These are phyloP conservation scores for Plasmodium ovale DNA, from an alignment of 169 alveolate genomes.

Conservation along the genomic window DNA sequence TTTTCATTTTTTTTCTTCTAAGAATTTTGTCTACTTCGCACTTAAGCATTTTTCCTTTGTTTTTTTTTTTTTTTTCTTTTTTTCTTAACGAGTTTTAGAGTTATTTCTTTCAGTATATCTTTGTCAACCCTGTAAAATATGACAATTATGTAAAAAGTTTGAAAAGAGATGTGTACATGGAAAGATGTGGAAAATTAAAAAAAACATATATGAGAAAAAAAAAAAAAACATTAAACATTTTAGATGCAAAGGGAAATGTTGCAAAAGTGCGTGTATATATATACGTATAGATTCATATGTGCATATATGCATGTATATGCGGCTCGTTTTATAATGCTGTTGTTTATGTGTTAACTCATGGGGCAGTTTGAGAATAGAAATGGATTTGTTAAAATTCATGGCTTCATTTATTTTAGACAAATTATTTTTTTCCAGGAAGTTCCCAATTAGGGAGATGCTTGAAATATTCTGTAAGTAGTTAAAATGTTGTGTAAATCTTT, in stretches of 20 bases:
- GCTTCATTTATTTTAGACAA: slow-evolving; percentile 64
- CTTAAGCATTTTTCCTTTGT: slow-evolving; percentile 17
- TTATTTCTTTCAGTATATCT: slow-evolving; percentile 59
- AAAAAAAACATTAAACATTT: background rate
- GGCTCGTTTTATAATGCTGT: background rate
- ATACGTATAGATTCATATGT: too few species aligned
- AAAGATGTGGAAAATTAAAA: background rate
- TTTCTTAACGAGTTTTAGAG: slow-evolving; percentile 49
- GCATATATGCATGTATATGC: background rate
- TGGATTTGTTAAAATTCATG: slow-evolving; percentile 45
- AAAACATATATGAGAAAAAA: background rate
- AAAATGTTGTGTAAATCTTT: too few species aligned
- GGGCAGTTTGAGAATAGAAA: slow-evolving; percentile 54
- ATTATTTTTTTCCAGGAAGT: slow-evolving; percentile 29
- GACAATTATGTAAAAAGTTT: background rate
- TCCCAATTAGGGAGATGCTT: slow-evolving; percentile 43
- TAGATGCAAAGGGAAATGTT: background rate
- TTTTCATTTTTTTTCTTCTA: background rate
- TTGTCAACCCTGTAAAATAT: slow-evolving; percentile 35
- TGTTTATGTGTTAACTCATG: slow-evolving; percentile 27
- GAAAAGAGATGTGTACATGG: background rate
- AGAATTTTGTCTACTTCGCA: background rate
- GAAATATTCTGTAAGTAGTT: slow-evolving; percentile 53
- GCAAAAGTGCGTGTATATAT: background rate
- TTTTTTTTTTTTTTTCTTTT: slow-evolving; percentile 50